These are phyloP conservation scores for Lasiodiplodia citricola DNA, from an alignment of 2,329 filamentous ascomycete genomes.

Conservation along the genomic window DNA sequence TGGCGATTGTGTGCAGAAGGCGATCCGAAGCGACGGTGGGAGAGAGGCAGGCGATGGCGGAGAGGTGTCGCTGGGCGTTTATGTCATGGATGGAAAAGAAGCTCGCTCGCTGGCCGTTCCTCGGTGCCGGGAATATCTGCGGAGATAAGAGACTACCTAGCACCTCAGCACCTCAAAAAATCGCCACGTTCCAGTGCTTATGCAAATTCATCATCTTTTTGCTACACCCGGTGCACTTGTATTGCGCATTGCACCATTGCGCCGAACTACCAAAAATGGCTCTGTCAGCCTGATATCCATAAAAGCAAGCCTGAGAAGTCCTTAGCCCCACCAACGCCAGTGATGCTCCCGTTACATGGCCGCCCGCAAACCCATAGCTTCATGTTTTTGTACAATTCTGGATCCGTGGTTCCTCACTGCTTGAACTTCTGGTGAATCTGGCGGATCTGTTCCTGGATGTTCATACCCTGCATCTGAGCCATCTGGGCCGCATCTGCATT, in stretches of 20 bases:
- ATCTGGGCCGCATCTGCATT: constrained; percentile 60
- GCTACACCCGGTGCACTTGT: constrained; percentile 9
- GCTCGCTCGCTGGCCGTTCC: constrained; percentile 17
- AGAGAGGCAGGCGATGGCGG: constrained; percentile 9
- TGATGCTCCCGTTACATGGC: constrained; percentile 6
- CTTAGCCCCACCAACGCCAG: constrained; percentile 21
- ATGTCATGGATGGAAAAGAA: constrained; percentile 27
- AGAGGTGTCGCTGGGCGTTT: constrained; percentile 21
- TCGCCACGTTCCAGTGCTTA: neutral
- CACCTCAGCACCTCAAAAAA: neutral
- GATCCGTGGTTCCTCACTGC: constrained; percentile 10
- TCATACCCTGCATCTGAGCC: constrained; percentile 61
- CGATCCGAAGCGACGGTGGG: neutral
- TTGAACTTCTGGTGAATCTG: constrained; percentile 64
- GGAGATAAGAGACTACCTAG: constrained; percentile 1
- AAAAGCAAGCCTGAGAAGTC: constrained; percentile 25
- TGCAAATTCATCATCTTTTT: neutral
- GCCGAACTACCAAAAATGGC: constrained; percentile 22
- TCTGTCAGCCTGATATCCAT: constrained; percentile 23
- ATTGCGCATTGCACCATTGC: constrained; percentile 16
- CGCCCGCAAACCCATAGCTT: constrained; percentile 14
- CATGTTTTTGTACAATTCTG: constrained; percentile 9
- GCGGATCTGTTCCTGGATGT: constrained; percentile 85
- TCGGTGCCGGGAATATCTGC: constrained; percentile 15
- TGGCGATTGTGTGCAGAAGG: neutral